Base-by-base conservation (phyloP, 2,329 filamentous ascomycete species). In the Xylariaceae sp. region DNA sequence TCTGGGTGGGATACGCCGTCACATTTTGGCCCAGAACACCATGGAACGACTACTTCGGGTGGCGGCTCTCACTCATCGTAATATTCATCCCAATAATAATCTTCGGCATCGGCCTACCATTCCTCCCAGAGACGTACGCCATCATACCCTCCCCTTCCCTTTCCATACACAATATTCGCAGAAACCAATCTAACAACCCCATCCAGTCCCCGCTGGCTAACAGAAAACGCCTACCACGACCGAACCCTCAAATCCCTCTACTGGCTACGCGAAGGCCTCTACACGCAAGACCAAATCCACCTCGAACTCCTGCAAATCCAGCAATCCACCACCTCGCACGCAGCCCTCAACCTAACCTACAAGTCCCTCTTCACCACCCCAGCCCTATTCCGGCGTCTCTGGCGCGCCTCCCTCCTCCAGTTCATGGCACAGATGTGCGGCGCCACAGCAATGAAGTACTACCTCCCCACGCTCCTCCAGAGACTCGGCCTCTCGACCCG, bases 371-470 rank as follows among this genome's bases (percentile, higher is more conserved):
- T 82, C 61, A 71, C 68, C 4, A 67, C 80, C 30, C 62, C 66
- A 12, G 64, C 70, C 11, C 65, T 82, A 1, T 76, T 76, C 58
- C 69, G 73, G 12, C 71, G 80, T 0, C 67, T 83, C 12, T 82
- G 80, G 80, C 72, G 79, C 15, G 77, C 78, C 1, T 71, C 76
- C 0, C 64, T 81, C 1, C 68, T 82, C 5, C 78, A 82, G 60
- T 82, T 82, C 62, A 77, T 82, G 75, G 75, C 77, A 0, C 77
- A 81, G 56, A 78, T 82, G 52, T 81, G 77, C 55, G 79, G 80
- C 17, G 77, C 78, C 12, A 77, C 78, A 0, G 78, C 77, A 2
- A 81, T 82, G 70, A 82, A 82, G 57, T 82, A 82, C 56, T 82
- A 82, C 55, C 69, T 82, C 0, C 79, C 79, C 0, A 74, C 72